Conservation (phyloP, 176 grass and related monocot genomes). For the Miscanthus lutarioriparius region DNA sequence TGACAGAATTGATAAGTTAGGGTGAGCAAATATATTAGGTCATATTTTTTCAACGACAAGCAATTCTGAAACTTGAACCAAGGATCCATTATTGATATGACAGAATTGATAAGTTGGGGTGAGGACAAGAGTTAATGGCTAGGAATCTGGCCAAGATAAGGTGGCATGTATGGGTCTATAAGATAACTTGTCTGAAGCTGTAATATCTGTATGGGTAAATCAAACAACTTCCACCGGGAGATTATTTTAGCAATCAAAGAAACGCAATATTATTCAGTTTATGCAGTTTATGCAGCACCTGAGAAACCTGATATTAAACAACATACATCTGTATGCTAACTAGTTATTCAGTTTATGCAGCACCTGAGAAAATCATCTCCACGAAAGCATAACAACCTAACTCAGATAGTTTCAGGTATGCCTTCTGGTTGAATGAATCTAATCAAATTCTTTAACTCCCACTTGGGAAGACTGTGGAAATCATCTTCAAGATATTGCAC, state of each 20-base stretch:
- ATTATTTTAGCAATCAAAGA: too few relatives aligned
- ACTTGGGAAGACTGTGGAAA: not conserved
- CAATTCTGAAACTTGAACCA: not conserved
- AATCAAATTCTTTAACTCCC: not conserved
- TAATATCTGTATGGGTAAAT: not conserved
- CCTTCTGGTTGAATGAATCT: not conserved
- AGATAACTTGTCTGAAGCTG: slow-evolving; percentile 1
- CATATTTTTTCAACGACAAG: not conserved
- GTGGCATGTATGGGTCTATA: not conserved
- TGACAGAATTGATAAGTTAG: too few relatives aligned
- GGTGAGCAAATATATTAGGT: not conserved
- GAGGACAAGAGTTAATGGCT: not conserved
- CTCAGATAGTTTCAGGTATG: not conserved
- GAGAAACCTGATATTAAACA: too few relatives aligned
- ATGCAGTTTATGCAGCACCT: too few relatives aligned
- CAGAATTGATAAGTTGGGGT: not conserved
- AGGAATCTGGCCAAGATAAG: not conserved
- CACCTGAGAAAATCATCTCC: not conserved
- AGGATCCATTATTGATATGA: not conserved
- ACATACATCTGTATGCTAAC: not conserved
- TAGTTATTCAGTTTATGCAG: not conserved
- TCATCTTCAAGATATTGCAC: not conserved
- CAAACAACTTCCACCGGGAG: too few relatives aligned
- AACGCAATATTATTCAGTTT: too few relatives aligned
- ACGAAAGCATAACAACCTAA: too few relatives aligned